Base-by-base conservation (phyloP, 1,284 basidiomycete species). In the Leucoagaricus sp. region DNA sequence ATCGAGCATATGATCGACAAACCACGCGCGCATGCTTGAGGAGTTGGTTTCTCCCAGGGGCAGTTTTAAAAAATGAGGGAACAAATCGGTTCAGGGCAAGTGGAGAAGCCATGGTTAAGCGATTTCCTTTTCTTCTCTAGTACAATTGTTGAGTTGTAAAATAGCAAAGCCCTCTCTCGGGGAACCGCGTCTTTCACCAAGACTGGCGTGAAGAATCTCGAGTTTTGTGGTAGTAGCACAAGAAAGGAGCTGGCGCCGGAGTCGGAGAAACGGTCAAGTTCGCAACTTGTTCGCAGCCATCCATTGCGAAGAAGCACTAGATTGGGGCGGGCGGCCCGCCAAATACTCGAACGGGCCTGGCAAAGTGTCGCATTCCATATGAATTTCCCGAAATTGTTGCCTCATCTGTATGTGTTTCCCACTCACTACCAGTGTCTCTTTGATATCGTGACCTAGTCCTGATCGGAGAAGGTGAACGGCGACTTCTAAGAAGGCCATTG, bases 1-100 rank as follows among this genome's bases (percentile, higher is more conserved):
- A 29, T 38, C 21, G 44, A 19, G 36, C 53, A 54, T 48, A 54
- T 54, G 53, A 26, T 55, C 45, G 9, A 36, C 42, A 48, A 13
- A 15, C 17, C 51, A 44, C 45, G 51, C n/a, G 51, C 28, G 26
- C n/a, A n/a, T n/a, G n/a, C n/a, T 15, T 45, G 44, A 17, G 42
- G 21, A 29, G n/a, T 6, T 8, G 12, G 25, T 8, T 41, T 41
- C 21, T 33, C 23, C 17, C 28, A 48, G 15, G 40, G 19, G 41
- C 36, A 23, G n/a, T n/a, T n/a, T n/a, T 7, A 13, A 10, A 12
- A 41, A 26, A 52, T 8, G 28, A 23, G 25, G 7, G 26, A 25
- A 42, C 13, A 13, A 23, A 33, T 34, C 26, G 4, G 26, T 10
- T 21, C 13, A 15, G 4, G 29, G 26, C 17, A 23, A 19, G 21